Percentiles rank a stretch among this genome's conserved stretches.
phyloP scores from a whole-genome alignment of 2,329 filamentous ascomycete species.

The Aspergillus transmontanensis region DNA sequence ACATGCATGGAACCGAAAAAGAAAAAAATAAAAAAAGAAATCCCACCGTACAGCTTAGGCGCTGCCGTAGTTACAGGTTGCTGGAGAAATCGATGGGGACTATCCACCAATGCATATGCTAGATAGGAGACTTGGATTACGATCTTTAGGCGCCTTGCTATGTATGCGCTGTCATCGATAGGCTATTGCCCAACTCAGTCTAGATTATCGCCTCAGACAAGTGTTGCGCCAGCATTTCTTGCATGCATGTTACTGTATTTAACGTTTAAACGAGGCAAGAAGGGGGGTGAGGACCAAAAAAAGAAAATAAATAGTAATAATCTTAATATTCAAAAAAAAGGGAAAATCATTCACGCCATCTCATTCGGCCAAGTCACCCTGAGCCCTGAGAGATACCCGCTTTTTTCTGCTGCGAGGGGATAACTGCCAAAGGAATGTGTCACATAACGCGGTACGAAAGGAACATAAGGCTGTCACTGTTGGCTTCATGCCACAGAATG shows the following conservation, averaged over 20 bases:
- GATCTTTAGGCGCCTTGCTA: constrained; percentile 4
- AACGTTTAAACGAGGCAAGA: not conserved
- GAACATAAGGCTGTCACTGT: constrained; percentile 15
- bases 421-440: constrained; percentile 22
- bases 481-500: constrained; percentile 19
- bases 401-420: constrained; percentile 9
- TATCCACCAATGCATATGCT: constrained; percentile 3
- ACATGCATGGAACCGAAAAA: constrained; percentile 3
- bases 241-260: not conserved
- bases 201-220: constrained; percentile 1
- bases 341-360: not conserved
- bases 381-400: constrained; percentile 3
- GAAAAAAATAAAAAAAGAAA: not conserved
- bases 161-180: not conserved
- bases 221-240: constrained; percentile 1
- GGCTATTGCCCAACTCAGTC: not conserved
- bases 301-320: not conserved
- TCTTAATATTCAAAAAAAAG: not conserved
- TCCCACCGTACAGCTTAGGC: not conserved
- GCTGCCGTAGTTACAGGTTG: not conserved
- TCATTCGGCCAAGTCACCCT: not conserved
- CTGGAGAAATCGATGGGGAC: not conserved
- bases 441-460: constrained; percentile 16
- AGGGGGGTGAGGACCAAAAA: not conserved
- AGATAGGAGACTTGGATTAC: constrained; percentile 5